phyloP scores from a whole-genome alignment of 176 grass and related monocot species.

The Musa schizocarpa region DNA sequence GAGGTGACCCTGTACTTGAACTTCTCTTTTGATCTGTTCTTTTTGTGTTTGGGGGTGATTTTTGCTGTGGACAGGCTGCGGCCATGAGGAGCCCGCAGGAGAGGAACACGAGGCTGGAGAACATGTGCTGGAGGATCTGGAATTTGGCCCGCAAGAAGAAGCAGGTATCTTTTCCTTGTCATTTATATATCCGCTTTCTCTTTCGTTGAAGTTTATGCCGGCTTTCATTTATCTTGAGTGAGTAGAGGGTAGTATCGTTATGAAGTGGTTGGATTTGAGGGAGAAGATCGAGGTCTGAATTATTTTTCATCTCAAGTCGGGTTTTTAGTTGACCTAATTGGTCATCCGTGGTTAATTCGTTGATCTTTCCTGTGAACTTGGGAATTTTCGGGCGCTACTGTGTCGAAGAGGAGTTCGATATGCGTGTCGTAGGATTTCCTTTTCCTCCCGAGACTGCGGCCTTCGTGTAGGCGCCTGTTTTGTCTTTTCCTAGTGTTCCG shows the following conservation, averaged over 20 bases:
- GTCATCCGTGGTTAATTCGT: neutral
- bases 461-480: too few relatives aligned
- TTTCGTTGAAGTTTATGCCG: neutral
- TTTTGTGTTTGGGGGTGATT: neutral
- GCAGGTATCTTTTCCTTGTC: constrained; percentile 39
- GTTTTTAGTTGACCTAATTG: neutral
- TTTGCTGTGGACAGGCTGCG: constrained; percentile 40
- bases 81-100: constrained; percentile 98
- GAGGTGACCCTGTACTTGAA: neutral
- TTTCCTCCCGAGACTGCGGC: too few relatives aligned
- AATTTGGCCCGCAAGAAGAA: constrained; percentile 99
- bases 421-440: too few relatives aligned
- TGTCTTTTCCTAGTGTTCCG: too few relatives aligned
- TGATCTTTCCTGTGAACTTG: neutral
- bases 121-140: constrained; percentile 99
- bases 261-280: neutral
- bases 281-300: neutral
- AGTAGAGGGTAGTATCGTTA: too few relatives aligned
- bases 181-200: neutral
- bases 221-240: too few relatives aligned
- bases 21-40: neutral
- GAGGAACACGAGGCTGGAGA: constrained; percentile 96
- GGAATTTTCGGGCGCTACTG: neutral
- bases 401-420: too few relatives aligned
- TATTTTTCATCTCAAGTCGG: neutral